phyloP scores from a whole-genome alignment of 805 yeast genomes.

The Candida mattraensis region DNA sequence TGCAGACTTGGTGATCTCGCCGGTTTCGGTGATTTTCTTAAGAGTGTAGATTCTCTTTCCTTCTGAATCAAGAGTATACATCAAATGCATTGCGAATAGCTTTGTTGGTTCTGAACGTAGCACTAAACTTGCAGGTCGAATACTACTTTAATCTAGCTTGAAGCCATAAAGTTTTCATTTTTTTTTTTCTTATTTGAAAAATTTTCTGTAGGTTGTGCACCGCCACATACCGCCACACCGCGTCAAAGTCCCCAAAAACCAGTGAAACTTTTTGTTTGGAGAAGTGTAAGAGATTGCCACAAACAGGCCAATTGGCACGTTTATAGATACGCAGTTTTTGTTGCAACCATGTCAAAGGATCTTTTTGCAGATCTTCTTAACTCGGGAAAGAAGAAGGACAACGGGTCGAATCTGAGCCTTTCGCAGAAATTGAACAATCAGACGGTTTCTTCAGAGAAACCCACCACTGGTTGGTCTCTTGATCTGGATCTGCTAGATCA shows the following conservation, averaged over 20 bases:
- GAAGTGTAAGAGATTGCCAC: too few species aligned
- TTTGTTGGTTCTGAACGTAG: too few species aligned
- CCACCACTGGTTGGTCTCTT: slow-evolving; percentile 33
- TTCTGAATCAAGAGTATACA: slow-evolving; percentile 93
- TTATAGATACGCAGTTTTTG: too few species aligned
- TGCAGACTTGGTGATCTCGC: slow-evolving; percentile 97
- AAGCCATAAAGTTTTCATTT: too few species aligned
- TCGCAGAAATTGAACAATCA: slow-evolving; percentile 34
- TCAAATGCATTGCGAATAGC: slow-evolving; percentile 81
- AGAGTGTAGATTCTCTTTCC: slow-evolving; percentile 96
- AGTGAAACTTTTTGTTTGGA: too few species aligned
- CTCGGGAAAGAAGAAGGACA: slow-evolving; percentile 30
- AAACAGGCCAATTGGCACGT: too few species aligned
- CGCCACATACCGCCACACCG: too few species aligned
- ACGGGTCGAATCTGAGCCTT: slow-evolving; percentile 30
- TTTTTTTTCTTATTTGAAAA: too few species aligned
- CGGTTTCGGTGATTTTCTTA: slow-evolving; percentile 73
- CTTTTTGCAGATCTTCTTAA: slow-evolving; percentile 44
- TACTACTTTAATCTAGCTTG: too few species aligned
- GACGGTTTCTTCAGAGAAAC: too few species aligned
- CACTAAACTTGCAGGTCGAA: too few species aligned
- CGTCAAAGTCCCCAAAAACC: too few species aligned
- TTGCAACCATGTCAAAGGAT: slow-evolving; percentile 31
- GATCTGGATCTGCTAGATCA: slow-evolving; percentile 38
- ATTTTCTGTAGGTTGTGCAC: slow-evolving; percentile 11